These are phyloP conservation scores for Pseudevernia furfuracea DNA, from an alignment of 495 filamentous ascomycete genomes.

Conservation along the genomic window DNA sequence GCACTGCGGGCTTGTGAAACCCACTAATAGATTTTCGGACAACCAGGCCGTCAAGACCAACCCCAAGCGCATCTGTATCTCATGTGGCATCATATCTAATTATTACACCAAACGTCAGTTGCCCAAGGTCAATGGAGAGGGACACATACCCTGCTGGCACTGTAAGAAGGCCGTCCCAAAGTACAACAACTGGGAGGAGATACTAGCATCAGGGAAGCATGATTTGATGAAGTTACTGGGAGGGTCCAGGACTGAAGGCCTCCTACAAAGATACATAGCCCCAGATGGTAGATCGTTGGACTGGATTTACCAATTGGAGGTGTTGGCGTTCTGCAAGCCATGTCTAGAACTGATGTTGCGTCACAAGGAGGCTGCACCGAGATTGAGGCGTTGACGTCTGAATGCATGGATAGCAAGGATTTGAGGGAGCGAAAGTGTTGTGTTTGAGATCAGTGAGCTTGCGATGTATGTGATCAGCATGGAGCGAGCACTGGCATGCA, in stretches of 20 bases:
- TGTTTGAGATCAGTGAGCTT: background rate
- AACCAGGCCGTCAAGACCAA: constrained; percentile 3
- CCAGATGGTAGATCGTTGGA: background rate
- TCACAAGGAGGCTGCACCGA: background rate
- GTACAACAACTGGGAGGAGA: background rate
- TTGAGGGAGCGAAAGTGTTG: background rate
- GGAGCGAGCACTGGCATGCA: background rate
- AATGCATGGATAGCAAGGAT: background rate
- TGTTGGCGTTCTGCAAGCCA: background rate
- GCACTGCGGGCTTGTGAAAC: background rate
- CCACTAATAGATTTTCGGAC: background rate
- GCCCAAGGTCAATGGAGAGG: background rate
- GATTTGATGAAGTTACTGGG: background rate
- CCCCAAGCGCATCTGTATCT: background rate
- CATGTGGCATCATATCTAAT: background rate
- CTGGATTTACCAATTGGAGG: background rate
- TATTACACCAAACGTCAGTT: background rate
- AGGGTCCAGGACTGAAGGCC: background rate
- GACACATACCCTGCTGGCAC: background rate
- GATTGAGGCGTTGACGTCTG: background rate
- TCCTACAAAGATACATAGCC: background rate
- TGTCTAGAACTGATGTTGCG: background rate
- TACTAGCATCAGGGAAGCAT: background rate
- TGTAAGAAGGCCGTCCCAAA: background rate
- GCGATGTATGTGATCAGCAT: background rate